Evolutionary conservation across 108 stramenopile genomes (phyloP), one percentile per base, ranked within the genome.

Genomic region (Cyclostephanos tholiformis): DNA sequence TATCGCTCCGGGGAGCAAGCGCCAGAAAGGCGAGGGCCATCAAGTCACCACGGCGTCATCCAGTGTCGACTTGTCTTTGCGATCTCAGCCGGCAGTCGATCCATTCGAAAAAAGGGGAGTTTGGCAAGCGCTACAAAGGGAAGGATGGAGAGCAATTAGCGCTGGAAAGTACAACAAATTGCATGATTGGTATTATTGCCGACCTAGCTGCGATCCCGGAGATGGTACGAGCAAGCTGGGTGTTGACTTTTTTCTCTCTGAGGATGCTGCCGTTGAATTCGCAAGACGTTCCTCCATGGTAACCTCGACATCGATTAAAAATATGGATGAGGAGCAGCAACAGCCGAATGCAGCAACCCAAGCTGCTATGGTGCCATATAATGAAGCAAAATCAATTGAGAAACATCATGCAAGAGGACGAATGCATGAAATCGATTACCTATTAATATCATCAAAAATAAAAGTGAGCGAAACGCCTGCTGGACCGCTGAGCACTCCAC

Each of bases 161-260:
- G 69, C 76, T 56, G 69, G 69, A 17, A 68, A 32, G 51, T 69
- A 69, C 53, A 65, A 65, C 64, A 36, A 17, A 25, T 52, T 70
- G 35, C 76, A 77, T 70, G 79, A 80, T 71, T 80, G 79, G 79
- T 80, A 80, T 26, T 80, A 64, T 9, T 44, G 75, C 16, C 74
- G 68, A 27, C 79, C 79, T 25, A 43, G 57, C 35, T 63, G 74
- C 30, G 52, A 70, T 43, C 74, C 61, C 0, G 75, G 71, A 10
- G 79, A 80, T 41, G 36, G 56, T 4, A 59, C 32, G n/a, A 67
- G 66, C 35, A 39, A 71, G 51, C 69, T 71, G 23, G 74, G 68
- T 0, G n/a, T 30, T 29, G 79, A 80, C 50, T 80, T 48, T 36
- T 80, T 80, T 29, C 44, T 76, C 20, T 76, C 60, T 23, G 48